Evolutionary conservation across 805 yeast species (phyloP).

Genomic region (Starmera amethionina): DNA sequence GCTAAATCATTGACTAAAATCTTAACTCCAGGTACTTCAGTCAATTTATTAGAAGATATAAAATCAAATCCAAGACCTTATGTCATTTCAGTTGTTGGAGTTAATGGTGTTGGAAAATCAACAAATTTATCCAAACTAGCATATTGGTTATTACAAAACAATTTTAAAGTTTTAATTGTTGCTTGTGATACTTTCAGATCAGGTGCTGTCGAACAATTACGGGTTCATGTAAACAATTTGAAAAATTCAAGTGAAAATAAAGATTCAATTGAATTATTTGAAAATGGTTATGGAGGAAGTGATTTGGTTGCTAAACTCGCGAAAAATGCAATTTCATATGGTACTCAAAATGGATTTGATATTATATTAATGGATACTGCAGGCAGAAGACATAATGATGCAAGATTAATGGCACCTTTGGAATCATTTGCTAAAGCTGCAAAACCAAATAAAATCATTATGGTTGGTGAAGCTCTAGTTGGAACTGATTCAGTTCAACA

Average conservation of each 20-base stretch:
- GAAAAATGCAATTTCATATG: slow-evolving; percentile 78
- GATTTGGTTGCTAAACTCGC: slow-evolving; percentile 89
- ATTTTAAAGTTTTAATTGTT: slow-evolving; percentile 76
- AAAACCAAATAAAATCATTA: slow-evolving; percentile 88
- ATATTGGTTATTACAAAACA: slow-evolving; percentile 89
- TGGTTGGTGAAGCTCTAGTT: slow-evolving; percentile 97
- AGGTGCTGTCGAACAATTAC: slow-evolving; percentile 96
- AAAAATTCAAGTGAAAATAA: slow-evolving; percentile 50
- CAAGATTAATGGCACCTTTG: slow-evolving; percentile 88
- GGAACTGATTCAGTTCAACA: slow-evolving; percentile 97
- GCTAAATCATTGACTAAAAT: slow-evolving; percentile 59
- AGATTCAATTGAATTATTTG: slow-evolving; percentile 56
- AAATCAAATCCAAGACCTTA: slow-evolving; percentile 44
- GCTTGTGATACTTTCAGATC: slow-evolving; percentile 98
- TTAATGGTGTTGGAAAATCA: slow-evolving; percentile 96
- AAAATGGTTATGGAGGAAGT: slow-evolving; percentile 96
- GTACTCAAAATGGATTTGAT: slow-evolving; percentile 60
- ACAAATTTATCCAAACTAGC: slow-evolving; percentile 92
- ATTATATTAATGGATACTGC: slow-evolving; percentile 94
- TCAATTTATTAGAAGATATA: slow-evolving; percentile 78
- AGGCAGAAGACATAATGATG: slow-evolving; percentile 93
- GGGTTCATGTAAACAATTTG: slow-evolving; percentile 85
- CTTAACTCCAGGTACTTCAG: slow-evolving; percentile 85
- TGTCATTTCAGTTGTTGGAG: slow-evolving; percentile 96
- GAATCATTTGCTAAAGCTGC: slow-evolving; percentile 95